phyloP scores from a whole-genome alignment of 441 rosid species.

The Theobroma grandiflorum region DNA sequence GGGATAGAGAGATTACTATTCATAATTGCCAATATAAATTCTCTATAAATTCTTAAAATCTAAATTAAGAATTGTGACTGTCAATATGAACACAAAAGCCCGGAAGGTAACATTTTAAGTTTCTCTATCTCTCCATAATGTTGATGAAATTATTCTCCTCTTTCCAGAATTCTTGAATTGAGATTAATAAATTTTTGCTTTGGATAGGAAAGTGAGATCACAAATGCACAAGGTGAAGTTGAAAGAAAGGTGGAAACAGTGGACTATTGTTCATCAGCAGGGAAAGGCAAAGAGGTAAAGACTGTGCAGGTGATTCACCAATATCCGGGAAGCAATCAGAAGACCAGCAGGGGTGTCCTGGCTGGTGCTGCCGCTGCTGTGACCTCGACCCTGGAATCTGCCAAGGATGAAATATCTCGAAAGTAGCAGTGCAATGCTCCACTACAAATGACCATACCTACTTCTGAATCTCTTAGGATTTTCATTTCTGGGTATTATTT shows the following conservation, averaged over 20 bases:
- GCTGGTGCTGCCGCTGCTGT: constrained; percentile 66
- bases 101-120: constrained; percentile 40
- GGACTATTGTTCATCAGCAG: constrained; percentile 57
- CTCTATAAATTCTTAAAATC: background rate
- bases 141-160: background rate
- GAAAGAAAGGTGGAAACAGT: constrained; percentile 48
- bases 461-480: background rate
- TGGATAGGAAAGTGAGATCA: constrained; percentile 30
- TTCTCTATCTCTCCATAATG: background rate
- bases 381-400: constrained; percentile 58
- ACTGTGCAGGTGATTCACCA: constrained; percentile 60
- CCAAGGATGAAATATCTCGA: constrained; percentile 56
- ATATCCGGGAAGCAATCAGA: constrained; percentile 32
- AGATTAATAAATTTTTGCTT: background rate
- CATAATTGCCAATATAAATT: background rate
- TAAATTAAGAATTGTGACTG: background rate
- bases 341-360: constrained; percentile 68
- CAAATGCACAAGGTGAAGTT: constrained; percentile 38
- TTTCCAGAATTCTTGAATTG: background rate
- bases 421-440: constrained; percentile 22
- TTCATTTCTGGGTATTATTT: constrained; percentile 3
- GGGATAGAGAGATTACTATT: background rate
- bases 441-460: background rate
- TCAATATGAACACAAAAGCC: constrained; percentile 47
- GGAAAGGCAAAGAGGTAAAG: constrained; percentile 55